Base-by-base conservation (phyloP, 1,284 basidiomycete genomes). In the Flammula alnicola region DNA sequence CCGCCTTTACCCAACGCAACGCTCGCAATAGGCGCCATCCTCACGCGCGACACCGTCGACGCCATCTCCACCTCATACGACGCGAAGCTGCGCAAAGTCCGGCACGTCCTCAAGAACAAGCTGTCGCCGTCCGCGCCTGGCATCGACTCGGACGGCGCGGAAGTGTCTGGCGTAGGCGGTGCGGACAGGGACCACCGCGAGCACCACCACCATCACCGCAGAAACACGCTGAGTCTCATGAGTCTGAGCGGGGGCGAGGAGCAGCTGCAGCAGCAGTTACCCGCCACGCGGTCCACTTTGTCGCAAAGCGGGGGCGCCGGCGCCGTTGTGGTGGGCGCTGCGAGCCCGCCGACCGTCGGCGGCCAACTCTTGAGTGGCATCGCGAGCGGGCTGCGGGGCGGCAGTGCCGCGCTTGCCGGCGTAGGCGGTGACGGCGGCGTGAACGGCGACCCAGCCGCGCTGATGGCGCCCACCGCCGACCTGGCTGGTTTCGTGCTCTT, bases 41-140 rank as follows among this genome's bases (percentile, higher is more conserved):
- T 86, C 35, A 78, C 76, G 1, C 73, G 73, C 38, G 60, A 73
- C n/a, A 62, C 81, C 44, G 69, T 86, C 26, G 70, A 76, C 32
- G 61, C 69, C 9, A 76, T 88, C 47, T 64, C 72, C 32, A 56
- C 67, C 0, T 73, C 81, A 8, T 83, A 86, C 55, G 81, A 82
- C 19, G 68, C 73, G 31, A 86, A 86, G 49, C 69, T 78, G 7
- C 80, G 84, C 51, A 83, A 80, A 52, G 81, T 85, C 8, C 80
- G 83, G 41, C 78, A 81, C 23, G 83, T 79, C 19, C 72, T 88
- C 29, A 63, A 68, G 50, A 66, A 59, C 31, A 71, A 68, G 39
- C 54, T 72, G 10, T 68, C 47, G 12, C 23, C 46, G n/a, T n/a
- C n/a, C n/a, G 64, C 59, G 20, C 43, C 45, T 17, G 51, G 53